Conservation (phyloP, 2,329 filamentous ascomycete genomes). For the Arachnomyces sp. region DNA sequence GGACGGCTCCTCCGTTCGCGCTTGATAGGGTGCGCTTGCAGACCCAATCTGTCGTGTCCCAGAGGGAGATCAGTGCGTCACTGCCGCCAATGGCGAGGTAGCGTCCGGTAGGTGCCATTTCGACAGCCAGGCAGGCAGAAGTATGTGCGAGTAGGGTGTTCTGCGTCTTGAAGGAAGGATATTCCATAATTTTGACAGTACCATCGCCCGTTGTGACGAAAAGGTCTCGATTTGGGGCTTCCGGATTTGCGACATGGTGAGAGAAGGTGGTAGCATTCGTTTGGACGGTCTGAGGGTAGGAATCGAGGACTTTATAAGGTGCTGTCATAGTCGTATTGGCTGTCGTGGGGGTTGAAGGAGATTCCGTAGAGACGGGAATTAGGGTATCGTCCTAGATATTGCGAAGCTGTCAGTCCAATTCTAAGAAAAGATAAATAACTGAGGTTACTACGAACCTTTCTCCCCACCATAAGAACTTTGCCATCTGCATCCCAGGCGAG, state of each 20-base stretch:
- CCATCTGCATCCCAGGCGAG: slow-evolving; percentile 43
- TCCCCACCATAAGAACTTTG: slow-evolving; percentile 38
- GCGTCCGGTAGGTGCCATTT: slow-evolving; percentile 40
- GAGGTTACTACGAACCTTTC: slow-evolving; percentile 29
- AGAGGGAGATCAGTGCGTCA: slow-evolving; percentile 44
- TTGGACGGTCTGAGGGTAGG: slow-evolving; percentile 39
- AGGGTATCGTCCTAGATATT: slow-evolving; percentile 40
- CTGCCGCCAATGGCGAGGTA: slow-evolving; percentile 43
- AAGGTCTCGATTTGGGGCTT: slow-evolving; percentile 33
- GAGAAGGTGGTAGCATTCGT: slow-evolving; percentile 44
- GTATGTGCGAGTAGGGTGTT: slow-evolving; percentile 44
- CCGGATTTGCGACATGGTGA: slow-evolving; percentile 30
- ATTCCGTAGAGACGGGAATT: slow-evolving; percentile 38
- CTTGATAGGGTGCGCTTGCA: slow-evolving; percentile 42
- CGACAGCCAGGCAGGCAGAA: slow-evolving; percentile 40
- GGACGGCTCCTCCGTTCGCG: slow-evolving; percentile 37
- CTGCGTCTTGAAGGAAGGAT: slow-evolving; percentile 37
- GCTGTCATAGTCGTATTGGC: slow-evolving; percentile 9
- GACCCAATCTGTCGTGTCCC: slow-evolving; percentile 46
- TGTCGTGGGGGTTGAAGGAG: slow-evolving; percentile 29
- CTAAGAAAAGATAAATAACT: not conserved
- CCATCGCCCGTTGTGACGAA: slow-evolving; percentile 45
- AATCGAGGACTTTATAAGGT: slow-evolving; percentile 33
- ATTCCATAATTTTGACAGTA: slow-evolving; percentile 41
- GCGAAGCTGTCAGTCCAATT: slow-evolving; percentile 3